phyloP scores from a whole-genome alignment of 768 basidiomycete species.

The Tephrocybe sp. region DNA sequence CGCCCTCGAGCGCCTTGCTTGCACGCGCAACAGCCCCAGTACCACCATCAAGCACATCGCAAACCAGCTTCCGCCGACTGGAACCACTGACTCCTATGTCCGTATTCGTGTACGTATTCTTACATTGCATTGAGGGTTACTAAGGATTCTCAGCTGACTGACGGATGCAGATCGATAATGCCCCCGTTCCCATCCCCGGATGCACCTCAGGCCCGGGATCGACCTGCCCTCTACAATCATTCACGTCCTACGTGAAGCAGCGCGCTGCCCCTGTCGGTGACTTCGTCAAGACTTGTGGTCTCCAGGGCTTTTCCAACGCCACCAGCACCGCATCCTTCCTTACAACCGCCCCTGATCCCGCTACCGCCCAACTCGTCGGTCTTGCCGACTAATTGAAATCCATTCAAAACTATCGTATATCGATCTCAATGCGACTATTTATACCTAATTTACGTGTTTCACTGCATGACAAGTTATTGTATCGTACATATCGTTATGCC shows the following conservation, averaged over 20 bases:
- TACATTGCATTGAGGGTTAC: not conserved
- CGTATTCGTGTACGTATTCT: constrained; percentile 31
- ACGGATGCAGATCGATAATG: constrained; percentile 30
- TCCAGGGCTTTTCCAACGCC: constrained; percentile 23
- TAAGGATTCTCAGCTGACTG: not conserved
- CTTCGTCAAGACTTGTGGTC: constrained; percentile 36
- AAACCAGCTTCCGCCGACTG: constrained; percentile 9
- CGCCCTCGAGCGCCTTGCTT: constrained; percentile 40
- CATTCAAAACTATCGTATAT: not conserved
- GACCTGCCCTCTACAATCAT: constrained; percentile 35
- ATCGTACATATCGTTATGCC: not conserved
- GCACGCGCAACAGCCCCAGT: constrained; percentile 14
- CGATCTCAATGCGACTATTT: not conserved
- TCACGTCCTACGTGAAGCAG: constrained; percentile 28
- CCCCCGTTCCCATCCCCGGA: constrained; percentile 39
- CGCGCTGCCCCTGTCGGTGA: constrained; percentile 32
- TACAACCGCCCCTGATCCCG: constrained; percentile 16
- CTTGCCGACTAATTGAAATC: not conserved
- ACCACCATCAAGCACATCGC: constrained; percentile 17
- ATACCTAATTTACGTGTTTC: not conserved
- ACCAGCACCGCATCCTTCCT: constrained; percentile 25
- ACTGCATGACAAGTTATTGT: not conserved
- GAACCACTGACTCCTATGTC: constrained; percentile 25
- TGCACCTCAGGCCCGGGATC: constrained; percentile 39
- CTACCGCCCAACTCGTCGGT: constrained; percentile 7